phyloP scores from a whole-genome alignment of 2,329 filamentous ascomycete species.

The Exophiala spinifera region DNA sequence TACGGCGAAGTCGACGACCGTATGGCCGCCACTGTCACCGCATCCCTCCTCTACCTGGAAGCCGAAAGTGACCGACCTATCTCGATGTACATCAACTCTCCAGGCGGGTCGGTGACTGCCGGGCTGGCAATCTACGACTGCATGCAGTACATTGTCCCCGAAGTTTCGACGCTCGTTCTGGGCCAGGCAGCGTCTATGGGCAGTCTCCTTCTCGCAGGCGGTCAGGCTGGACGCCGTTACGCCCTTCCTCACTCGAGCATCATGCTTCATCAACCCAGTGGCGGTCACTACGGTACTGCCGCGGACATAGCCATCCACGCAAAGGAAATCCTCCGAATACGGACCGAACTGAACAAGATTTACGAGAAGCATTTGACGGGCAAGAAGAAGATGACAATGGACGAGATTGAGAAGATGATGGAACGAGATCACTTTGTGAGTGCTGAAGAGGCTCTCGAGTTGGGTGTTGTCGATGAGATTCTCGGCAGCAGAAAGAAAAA shows the following conservation, averaged over 20 bases:
- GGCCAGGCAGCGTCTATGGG: constrained; percentile 96
- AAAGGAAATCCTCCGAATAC: constrained; percentile 87
- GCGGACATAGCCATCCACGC: constrained; percentile 93
- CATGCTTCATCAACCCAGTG: constrained; percentile 95
- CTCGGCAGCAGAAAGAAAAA: constrained; percentile 53
- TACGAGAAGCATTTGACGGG: constrained; percentile 79
- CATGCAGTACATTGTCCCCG: constrained; percentile 92
- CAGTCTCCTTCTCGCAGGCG: constrained; percentile 79
- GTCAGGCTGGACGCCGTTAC: constrained; percentile 78
- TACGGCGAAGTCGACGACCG: constrained; percentile 62
- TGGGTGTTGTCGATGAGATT: constrained; percentile 91
- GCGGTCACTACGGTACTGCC: constrained; percentile 65
- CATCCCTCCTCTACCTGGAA: constrained; percentile 96
- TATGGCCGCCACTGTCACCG: constrained; percentile 88
- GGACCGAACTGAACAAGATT: constrained; percentile 83
- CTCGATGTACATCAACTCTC: constrained; percentile 96
- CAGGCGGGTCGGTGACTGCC: constrained; percentile 87
- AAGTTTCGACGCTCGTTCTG: constrained; percentile 91
- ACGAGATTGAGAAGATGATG: constrained; percentile 92
- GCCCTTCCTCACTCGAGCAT: constrained; percentile 87
- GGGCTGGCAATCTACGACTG: constrained; percentile 93
- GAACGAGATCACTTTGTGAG: constrained; percentile 94
- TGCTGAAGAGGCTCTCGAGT: constrained; percentile 79
- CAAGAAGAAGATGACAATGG: constrained; percentile 37
- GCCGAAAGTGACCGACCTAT: constrained; percentile 86